These are phyloP conservation scores for Aphanocladium album DNA, from an alignment of 2,329 filamentous ascomycete species.

Conservation along the genomic window DNA sequence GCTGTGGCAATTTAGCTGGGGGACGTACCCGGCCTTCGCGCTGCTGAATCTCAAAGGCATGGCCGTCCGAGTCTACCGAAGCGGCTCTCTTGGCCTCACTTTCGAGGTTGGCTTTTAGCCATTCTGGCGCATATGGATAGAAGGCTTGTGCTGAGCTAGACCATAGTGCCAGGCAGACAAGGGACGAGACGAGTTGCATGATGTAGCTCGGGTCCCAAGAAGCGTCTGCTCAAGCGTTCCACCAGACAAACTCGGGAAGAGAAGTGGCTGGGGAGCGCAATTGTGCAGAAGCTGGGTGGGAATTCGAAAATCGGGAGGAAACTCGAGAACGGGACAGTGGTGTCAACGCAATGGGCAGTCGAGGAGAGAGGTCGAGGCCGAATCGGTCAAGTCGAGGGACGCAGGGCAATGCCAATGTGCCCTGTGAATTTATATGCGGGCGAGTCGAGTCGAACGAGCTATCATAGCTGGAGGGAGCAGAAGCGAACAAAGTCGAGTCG, in stretches of 20 bases:
- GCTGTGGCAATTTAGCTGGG: not conserved
- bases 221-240: not conserved
- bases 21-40: slow-evolving; percentile 27
- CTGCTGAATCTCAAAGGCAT: slow-evolving; percentile 39
- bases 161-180: slow-evolving; percentile 46
- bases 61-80: slow-evolving; percentile 17
- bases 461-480: not conserved
- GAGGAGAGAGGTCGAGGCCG: not conserved
- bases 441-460: not conserved
- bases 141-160: slow-evolving; percentile 42
- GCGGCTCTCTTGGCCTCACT: slow-evolving; percentile 22
- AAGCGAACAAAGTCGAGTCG: not conserved
- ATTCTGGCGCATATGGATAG: slow-evolving; percentile 39
- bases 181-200: slow-evolving; percentile 36
- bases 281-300: not conserved
- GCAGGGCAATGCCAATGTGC: not conserved
- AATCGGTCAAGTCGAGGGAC: not conserved
- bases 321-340: not conserved
- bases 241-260: not conserved
- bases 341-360: not conserved
- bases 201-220: not conserved
- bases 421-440: not conserved
- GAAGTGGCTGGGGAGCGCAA: not conserved
- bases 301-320: not conserved
- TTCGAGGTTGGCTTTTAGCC: slow-evolving; percentile 23